These are phyloP conservation scores for Cyberlindnera nakhonratchasimensis DNA, from an alignment of 805 yeast genomes.

Conservation along the genomic window DNA sequence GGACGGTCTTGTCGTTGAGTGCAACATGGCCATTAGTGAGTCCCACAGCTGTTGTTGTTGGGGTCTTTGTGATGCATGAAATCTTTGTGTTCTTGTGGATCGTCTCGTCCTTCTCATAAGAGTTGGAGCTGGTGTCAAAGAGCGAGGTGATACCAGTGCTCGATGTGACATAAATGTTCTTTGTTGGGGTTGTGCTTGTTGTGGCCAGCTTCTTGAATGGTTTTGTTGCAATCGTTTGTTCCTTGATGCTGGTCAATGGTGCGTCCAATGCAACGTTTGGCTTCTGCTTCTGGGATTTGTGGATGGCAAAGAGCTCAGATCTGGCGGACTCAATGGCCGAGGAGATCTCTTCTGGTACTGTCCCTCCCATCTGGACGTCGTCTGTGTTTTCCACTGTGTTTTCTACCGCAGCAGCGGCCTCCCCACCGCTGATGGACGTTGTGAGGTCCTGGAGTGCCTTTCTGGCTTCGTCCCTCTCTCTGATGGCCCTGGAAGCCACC, in stretches of 20 bases:
- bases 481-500: conserved; percentile 73
- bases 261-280: conserved; percentile 17
- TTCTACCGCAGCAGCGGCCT: not conserved
- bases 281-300: conserved; percentile 24
- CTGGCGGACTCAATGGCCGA: conserved; percentile 14
- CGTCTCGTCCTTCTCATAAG: conserved; percentile 14
- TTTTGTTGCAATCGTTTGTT: conserved; percentile 8
- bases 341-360: conserved; percentile 12
- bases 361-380: conserved; percentile 5
- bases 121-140: conserved; percentile 8
- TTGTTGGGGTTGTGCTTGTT: not conserved
- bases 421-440: conserved; percentile 34
- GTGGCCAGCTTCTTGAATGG: conserved; percentile 18
- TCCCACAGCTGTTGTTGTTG: conserved; percentile 14
- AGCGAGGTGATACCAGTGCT: conserved; percentile 18
- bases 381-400: not conserved
- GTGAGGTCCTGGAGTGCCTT: conserved; percentile 59
- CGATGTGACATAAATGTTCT: conserved; percentile 16
- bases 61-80: conserved; percentile 8
- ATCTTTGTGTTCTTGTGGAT: conserved; percentile 16
- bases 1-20: conserved; percentile 10
- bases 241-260: conserved; percentile 7
- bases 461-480: conserved; percentile 72
- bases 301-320: conserved; percentile 19
- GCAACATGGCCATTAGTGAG: conserved; percentile 16